Evolutionary conservation across 2,329 filamentous ascomycete species (phyloP).

Genomic region (Canariomyces notabilis): DNA sequence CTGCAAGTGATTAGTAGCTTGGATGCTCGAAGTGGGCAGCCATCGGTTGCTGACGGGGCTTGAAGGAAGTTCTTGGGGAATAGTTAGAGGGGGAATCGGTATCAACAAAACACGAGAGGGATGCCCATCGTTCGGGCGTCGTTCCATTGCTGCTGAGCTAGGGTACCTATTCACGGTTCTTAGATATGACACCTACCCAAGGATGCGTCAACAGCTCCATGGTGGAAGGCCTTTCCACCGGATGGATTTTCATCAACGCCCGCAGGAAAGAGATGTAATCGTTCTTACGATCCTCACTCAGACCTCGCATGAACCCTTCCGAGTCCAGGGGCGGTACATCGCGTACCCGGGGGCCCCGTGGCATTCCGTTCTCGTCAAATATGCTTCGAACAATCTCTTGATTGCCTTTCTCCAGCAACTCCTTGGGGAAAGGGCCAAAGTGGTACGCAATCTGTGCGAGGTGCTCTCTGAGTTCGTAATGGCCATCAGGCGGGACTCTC

Average conservation of each 20-base stretch:
- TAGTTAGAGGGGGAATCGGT: no score
- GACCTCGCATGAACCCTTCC: conserved; percentile 5
- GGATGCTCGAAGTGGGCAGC: no score
- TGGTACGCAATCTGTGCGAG: conserved; percentile 12
- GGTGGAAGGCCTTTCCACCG: not conserved
- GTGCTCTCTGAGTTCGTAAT: conserved; percentile 10
- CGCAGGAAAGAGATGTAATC: conserved; percentile 3
- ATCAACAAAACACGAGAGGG: no score
- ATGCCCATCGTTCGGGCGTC: no score
- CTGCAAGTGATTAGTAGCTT: no score
- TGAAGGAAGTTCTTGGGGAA: no score
- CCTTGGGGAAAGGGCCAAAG: conserved; percentile 12
- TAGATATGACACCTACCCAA: not conserved
- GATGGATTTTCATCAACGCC: conserved; percentile 2
- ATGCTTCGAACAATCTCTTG: conserved; percentile 1
- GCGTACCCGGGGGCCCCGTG: not conserved
- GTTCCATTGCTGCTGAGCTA: no score
- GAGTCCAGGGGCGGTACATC: not conserved
- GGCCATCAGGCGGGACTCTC: not conserved
- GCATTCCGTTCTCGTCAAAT: conserved; percentile 10
- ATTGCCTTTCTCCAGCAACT: conserved; percentile 10
- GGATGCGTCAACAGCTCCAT: conserved; percentile 1
- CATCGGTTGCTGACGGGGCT: no score
- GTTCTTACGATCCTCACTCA: not conserved
- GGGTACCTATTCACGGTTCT: no score